Evolutionary conservation across 2,329 filamentous ascomycete species (phyloP).

Genomic region (Hymenotorrendiella dingleyae): DNA sequence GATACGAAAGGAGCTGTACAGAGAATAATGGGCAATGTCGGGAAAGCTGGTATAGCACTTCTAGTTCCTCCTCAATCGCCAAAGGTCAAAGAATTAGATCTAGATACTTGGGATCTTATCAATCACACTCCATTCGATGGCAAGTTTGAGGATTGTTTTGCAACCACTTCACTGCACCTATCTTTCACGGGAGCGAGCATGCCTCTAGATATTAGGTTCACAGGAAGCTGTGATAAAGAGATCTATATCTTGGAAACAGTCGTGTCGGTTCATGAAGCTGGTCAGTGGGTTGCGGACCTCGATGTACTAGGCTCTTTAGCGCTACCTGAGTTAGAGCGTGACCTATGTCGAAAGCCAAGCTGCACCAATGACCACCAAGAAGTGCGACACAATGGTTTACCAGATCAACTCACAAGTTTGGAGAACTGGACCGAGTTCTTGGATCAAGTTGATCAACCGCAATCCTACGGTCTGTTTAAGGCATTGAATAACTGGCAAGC

Average conservation of each 20-base stretch:
- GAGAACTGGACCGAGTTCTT: too few relatives aligned
- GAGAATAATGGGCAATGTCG: constrained; percentile 23
- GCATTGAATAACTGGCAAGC: too few relatives aligned
- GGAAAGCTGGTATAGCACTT: constrained; percentile 8
- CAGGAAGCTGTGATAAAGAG: constrained; percentile 7
- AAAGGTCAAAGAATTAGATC: background rate
- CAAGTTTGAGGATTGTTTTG: constrained; percentile 4
- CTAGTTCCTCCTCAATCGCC: constrained; percentile 8
- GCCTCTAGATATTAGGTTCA: background rate
- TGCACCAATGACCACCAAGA: too few relatives aligned
- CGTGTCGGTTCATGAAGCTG: background rate
- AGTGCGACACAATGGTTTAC: too few relatives aligned
- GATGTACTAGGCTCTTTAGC: background rate
- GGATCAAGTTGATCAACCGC: too few relatives aligned
- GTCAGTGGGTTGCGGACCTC: background rate
- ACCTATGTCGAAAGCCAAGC: too few relatives aligned
- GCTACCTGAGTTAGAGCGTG: background rate
- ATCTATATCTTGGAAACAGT: background rate
- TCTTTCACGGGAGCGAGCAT: constrained; percentile 2
- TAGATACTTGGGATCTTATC: background rate
- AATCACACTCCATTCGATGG: constrained; percentile 7
- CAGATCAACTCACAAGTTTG: too few relatives aligned
- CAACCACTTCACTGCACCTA: background rate
- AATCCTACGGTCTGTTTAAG: too few relatives aligned
- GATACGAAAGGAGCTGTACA: constrained; percentile 1